Conservation (phyloP, 352 stramenopile species). For the Plasmopara viticola region DNA sequence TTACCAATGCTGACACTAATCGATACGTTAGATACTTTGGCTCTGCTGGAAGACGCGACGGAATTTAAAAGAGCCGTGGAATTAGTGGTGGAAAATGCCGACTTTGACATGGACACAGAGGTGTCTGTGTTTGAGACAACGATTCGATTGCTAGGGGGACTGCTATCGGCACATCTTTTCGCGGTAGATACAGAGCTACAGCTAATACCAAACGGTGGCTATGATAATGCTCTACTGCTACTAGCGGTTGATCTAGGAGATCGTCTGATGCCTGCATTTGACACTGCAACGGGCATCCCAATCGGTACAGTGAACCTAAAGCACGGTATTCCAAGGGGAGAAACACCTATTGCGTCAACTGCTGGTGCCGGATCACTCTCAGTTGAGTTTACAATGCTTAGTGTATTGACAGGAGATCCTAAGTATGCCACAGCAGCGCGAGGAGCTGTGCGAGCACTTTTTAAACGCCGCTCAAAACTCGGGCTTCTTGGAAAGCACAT, state of each 20-base stretch:
- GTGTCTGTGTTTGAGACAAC: conserved; percentile 93
- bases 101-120: conserved; percentile 84
- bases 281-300: conserved; percentile 93
- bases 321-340: conserved; percentile 77
- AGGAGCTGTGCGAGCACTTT: conserved; percentile 72
- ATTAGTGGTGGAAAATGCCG: conserved; percentile 46
- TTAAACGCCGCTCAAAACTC: conserved; percentile 57
- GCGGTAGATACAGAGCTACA: conserved; percentile 45
- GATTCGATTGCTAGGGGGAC: conserved; percentile 87
- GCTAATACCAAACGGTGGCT: conserved; percentile 63
- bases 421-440: conserved; percentile 65
- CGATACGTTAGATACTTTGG: conserved; percentile 88
- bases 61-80: conserved; percentile 70
- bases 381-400: conserved; percentile 97
- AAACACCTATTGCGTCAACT: conserved; percentile 95
- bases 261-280: conserved; percentile 94
- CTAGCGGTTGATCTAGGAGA: conserved; percentile 94
- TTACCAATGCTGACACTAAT: conserved; percentile 87
- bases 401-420: conserved; percentile 60
- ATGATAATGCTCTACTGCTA: conserved; percentile 89
- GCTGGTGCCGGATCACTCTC: conserved; percentile 94
- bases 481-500: conserved; percentile 96
- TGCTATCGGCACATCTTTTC: conserved; percentile 88
- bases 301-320: conserved; percentile 97
- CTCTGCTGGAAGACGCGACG: conserved; percentile 67